Evolutionary conservation across 2,329 filamentous ascomycete species (phyloP).

Genomic region (Plectosphaerella plurivora): DNA sequence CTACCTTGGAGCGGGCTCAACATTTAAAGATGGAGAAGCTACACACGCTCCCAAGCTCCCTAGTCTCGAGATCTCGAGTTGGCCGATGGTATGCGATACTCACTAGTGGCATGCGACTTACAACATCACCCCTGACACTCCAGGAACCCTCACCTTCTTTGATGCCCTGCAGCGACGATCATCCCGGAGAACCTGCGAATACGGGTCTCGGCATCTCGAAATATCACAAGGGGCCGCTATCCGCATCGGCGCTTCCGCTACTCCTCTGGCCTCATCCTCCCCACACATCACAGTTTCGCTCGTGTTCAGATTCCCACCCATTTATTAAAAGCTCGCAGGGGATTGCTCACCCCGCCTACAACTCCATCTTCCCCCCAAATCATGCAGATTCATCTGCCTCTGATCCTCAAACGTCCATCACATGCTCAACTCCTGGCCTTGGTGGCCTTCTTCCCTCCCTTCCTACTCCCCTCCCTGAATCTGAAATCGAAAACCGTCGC

Average conservation of each 20-base stretch:
- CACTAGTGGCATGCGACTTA: neutral
- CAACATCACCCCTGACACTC: neutral
- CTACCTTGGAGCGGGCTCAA: neutral
- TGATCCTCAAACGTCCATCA: too few species aligned
- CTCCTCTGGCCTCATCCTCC: too few species aligned
- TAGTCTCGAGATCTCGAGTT: too few species aligned
- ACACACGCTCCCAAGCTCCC: neutral
- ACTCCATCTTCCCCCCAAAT: neutral
- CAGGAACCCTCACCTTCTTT: neutral
- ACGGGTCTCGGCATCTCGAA: neutral
- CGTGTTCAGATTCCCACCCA: too few species aligned
- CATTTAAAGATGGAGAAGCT: neutral
- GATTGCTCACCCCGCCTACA: too few species aligned
- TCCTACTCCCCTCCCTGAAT: neutral
- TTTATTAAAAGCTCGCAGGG: too few species aligned
- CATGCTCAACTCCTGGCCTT: too few species aligned
- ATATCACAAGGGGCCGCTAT: too few species aligned
- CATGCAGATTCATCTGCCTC: neutral
- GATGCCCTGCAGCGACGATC: neutral
- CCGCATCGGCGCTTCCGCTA: too few species aligned
- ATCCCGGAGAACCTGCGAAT: neutral
- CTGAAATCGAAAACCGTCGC: neutral
- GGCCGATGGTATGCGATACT: too few species aligned
- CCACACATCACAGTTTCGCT: too few species aligned
- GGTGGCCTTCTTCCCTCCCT: too few species aligned